Percentiles rank a stretch among this genome's conserved stretches.
These are phyloP conservation scores for Lasiosphaeria ovina DNA, from an alignment of 495 filamentous ascomycete species.

Conservation along the genomic window DNA sequence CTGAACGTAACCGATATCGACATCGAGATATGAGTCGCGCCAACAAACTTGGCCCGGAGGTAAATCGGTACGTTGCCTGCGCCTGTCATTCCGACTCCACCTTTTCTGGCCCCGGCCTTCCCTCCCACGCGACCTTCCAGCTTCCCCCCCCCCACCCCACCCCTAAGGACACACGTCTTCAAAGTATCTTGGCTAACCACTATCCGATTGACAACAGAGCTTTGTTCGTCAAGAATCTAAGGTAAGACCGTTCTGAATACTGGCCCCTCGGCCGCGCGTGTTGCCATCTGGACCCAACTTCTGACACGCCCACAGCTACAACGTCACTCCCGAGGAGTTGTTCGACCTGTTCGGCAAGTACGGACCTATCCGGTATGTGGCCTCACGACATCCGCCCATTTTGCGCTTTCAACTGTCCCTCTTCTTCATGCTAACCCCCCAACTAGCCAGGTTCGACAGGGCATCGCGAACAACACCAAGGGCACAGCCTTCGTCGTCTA, in stretches of 20 bases:
- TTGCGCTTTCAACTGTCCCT: background rate
- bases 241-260: conserved; percentile 49
- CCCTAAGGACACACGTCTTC: background rate
- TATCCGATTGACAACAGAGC: conserved; percentile 56
- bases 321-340: conserved; percentile 89
- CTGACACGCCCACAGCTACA: conserved; percentile 62
- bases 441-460: conserved; percentile 92
- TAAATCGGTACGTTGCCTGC: conserved; percentile 71
- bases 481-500: conserved; percentile 98
- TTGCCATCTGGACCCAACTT: conserved; percentile 8
- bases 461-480: conserved; percentile 95
- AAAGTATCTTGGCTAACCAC: conserved; percentile 30
- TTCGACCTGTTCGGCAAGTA: conserved; percentile 96
- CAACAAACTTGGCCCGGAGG: conserved; percentile 91
- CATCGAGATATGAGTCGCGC: conserved; percentile 72
- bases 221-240: conserved; percentile 98
- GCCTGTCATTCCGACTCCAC: conserved; percentile 8
- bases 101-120: conserved; percentile 7
- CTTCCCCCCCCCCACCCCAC: conserved; percentile 7
- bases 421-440: conserved; percentile 1
- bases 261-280: background rate
- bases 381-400: background rate
- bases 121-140: conserved; percentile 15
- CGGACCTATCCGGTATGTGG: conserved; percentile 80
- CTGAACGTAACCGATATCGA: conserved; percentile 26